Evolutionary conservation across 179 eudicot species (phyloP), one percentile per base, ranked within the genome.

Genomic region (Drosera spatulata): DNA sequence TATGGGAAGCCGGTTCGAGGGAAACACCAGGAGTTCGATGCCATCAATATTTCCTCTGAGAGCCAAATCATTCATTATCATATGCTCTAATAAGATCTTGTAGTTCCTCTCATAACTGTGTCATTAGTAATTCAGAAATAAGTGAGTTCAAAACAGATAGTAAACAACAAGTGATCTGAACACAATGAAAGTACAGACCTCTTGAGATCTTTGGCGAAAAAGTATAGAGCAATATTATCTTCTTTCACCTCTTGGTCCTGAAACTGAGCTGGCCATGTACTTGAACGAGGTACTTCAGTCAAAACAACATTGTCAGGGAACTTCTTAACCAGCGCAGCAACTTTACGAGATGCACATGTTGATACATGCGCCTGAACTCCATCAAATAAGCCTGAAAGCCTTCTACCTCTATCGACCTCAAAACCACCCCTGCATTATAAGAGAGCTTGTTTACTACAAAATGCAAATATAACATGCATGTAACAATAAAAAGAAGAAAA

Each of bases 321-420:
- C 66, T 77, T 89, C 60, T 75, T 83, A 64, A 73, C 84, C 77
- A 75, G 72, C 66, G 84, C 89, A 76, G 70, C 61, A 68, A 86
- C 99, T 74, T 74, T 86, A 55, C 71, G 71, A 58, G 99, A 86
- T 71, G 95, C 90, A 75, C 71, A 67, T 54, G 69, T 81, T 50
- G 99, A 89, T 60, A 86, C 63, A 83, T 93, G 97, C 55, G 96
- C 95, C 80, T 93, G 99, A 58, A 93, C 68, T 61, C 96, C 95
- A 71, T 81, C 83, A 60, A 73, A 71, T 2, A 71, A 55, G 50
- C 81, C 84, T 52, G 85, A 53, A 60, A 63, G 22, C 66, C 68
- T 77, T 47, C 88, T 87, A 68, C 77, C 77, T 69, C 80, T 85
- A 59, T 72, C 75, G 65, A 89, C 77, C 80, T 86, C 96, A 78